phyloP scores from a whole-genome alignment of 306 rosid species.

The Canavalia ensiformis region DNA sequence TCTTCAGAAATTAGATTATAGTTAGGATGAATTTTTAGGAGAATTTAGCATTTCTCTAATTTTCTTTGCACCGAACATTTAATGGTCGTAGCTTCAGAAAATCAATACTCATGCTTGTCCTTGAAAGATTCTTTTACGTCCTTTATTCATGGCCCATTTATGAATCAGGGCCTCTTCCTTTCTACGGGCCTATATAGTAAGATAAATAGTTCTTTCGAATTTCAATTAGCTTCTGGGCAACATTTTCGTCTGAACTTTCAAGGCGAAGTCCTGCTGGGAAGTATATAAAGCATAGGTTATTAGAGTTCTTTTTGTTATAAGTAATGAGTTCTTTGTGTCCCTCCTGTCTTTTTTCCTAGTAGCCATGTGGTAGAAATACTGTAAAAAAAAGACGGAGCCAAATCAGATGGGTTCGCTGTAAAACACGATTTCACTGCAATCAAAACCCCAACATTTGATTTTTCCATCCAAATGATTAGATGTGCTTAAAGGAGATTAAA shows the following conservation, averaged over 20 bases:
- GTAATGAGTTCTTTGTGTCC: background rate
- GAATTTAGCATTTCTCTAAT: slow-evolving; percentile 15
- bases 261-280: background rate
- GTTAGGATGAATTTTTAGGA: background rate
- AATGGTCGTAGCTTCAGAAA: slow-evolving; percentile 48
- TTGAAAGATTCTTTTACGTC: slow-evolving; percentile 25
- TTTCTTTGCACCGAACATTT: slow-evolving; percentile 48
- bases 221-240: background rate
- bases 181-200: slow-evolving; percentile 1
- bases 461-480: too few species aligned
- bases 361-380: background rate
- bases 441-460: too few species aligned
- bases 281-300: too few species aligned
- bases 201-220: slow-evolving; percentile 18
- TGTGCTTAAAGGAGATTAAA: too few species aligned
- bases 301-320: too few species aligned
- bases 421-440: too few species aligned
- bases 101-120: slow-evolving; percentile 40
- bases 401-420: background rate
- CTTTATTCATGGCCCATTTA: slow-evolving; percentile 40
- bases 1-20: background rate
- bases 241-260: background rate
- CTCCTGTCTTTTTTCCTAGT: background rate
- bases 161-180: slow-evolving; percentile 29
- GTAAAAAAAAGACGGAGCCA: too few species aligned